phyloP scores from a whole-genome alignment of 78 protist species.

The Dictyostelium brefeldianum region DNA sequence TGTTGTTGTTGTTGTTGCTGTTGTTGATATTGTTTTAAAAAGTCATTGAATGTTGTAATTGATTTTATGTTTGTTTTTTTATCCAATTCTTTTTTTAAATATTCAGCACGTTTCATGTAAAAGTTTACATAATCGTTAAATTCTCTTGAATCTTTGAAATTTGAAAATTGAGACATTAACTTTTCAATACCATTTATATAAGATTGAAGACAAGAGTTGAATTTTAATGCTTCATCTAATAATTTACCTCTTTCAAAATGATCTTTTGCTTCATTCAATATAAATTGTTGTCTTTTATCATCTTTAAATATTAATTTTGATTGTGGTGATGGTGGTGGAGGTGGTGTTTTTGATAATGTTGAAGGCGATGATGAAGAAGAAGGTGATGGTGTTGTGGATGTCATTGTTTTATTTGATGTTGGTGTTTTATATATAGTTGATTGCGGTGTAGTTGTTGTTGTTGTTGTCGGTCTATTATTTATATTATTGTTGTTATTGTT shows the following conservation, averaged over 20 bases:
- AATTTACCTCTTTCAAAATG: constrained; percentile 40
- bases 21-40: neutral
- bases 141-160: constrained; percentile 25
- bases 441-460: neutral
- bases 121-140: constrained; percentile 28
- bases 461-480: neutral
- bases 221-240: constrained; percentile 26
- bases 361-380: neutral
- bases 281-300: neutral
- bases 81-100: constrained; percentile 17
- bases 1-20: neutral
- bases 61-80: neutral
- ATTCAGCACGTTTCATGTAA: constrained; percentile 60
- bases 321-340: neutral
- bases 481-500: neutral
- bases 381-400: neutral
- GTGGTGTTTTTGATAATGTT: neutral
- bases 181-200: constrained; percentile 71
- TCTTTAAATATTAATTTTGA: neutral
- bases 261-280: constrained; percentile 4
- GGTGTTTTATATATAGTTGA: neutral
- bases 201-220: neutral
- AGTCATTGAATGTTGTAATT: neutral
- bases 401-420: neutral
- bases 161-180: constrained; percentile 20